phyloP scores from a whole-genome alignment of 2,329 filamentous ascomycete genomes.

The Malbranchea cinnamomea region DNA sequence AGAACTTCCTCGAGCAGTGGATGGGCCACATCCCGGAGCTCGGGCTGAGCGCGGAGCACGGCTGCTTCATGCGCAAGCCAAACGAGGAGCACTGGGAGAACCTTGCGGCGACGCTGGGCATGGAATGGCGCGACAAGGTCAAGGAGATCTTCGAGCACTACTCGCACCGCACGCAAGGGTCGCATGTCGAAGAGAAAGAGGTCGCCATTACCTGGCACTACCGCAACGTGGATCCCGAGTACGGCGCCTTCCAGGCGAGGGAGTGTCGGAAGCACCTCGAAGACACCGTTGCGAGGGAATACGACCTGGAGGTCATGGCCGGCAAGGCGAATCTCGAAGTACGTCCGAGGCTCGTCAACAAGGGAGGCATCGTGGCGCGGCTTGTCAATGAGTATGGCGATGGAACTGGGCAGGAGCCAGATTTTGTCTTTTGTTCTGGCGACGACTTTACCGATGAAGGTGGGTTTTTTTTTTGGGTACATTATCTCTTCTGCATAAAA shows the following conservation, averaged over 20 bases:
- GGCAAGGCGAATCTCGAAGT: slow-evolving; percentile 97
- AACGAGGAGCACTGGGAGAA: slow-evolving; percentile 71
- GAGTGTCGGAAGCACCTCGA: slow-evolving; percentile 75
- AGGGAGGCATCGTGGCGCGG: slow-evolving; percentile 83
- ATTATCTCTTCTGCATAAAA: not conserved
- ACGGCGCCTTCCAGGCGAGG: slow-evolving; percentile 61
- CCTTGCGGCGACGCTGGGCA: slow-evolving; percentile 69
- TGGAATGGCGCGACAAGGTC: slow-evolving; percentile 84
- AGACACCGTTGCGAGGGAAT: slow-evolving; percentile 57
- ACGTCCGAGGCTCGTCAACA: slow-evolving; percentile 93
- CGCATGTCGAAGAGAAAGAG: slow-evolving; percentile 86
- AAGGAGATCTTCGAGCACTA: slow-evolving; percentile 74
- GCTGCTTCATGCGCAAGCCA: slow-evolving; percentile 82
- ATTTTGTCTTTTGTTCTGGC: slow-evolving; percentile 80
- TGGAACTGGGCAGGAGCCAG: slow-evolving; percentile 43
- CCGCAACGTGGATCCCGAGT: slow-evolving; percentile 74
- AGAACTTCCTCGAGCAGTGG: slow-evolving; percentile 78
- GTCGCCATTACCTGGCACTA: slow-evolving; percentile 97
- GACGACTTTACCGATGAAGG: slow-evolving; percentile 98
- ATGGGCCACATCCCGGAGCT: slow-evolving; percentile 80
- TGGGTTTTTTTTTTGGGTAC: slow-evolving; percentile 29
- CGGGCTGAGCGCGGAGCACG: slow-evolving; percentile 93
- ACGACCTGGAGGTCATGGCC: slow-evolving; percentile 90
- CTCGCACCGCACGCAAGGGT: slow-evolving; percentile 73
- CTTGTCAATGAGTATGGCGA: slow-evolving; percentile 58